A percentile compares a stretch with the other conserved stretches of the same genome.
Evolutionary conservation across 176 grass and related monocot species (phyloP).

Genomic region (Pharus latifolius): DNA sequence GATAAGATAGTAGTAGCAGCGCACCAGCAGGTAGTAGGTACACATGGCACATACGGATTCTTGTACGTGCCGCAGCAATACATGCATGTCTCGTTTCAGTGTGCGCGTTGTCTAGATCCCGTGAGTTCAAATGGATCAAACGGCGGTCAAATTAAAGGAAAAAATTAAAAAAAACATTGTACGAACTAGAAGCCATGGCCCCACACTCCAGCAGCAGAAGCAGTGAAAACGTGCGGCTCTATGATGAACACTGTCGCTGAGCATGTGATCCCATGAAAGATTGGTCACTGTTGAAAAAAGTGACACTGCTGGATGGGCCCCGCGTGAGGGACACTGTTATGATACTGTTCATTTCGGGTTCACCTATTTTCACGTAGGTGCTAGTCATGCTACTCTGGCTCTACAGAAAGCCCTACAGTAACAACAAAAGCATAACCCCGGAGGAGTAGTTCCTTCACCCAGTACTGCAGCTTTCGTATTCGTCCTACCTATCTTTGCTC

Average conservation of each 20-base stretch:
- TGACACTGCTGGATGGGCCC: not conserved
- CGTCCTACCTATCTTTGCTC: not conserved
- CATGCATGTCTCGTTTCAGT: too few relatives aligned
- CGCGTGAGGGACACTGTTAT: not conserved
- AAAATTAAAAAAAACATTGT: too few relatives aligned
- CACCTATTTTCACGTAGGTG: not conserved
- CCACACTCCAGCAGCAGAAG: not conserved
- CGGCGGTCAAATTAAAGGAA: too few relatives aligned
- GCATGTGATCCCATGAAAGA: constrained; percentile 21
- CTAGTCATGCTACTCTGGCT: not conserved
- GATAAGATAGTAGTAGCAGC: too few relatives aligned
- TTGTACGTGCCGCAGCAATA: too few relatives aligned
- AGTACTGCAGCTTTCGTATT: not conserved
- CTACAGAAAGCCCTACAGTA: not conserved
- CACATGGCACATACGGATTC: too few relatives aligned
- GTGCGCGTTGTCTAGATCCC: too few relatives aligned
- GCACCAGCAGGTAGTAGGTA: too few relatives aligned
- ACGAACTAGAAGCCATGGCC: too few relatives aligned
- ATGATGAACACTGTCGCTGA: not conserved
- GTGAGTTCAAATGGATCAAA: too few relatives aligned
- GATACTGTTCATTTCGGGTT: not conserved
- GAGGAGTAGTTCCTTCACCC: constrained; percentile 21
- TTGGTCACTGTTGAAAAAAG: not conserved
- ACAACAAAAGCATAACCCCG: constrained; percentile 9
- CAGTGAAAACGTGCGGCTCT: constrained; percentile 10